Percentiles rank a stretch among this genome's conserved stretches.
phyloP scores from a whole-genome alignment of 768 basidiomycete species.

The Kondoa malvinella region DNA sequence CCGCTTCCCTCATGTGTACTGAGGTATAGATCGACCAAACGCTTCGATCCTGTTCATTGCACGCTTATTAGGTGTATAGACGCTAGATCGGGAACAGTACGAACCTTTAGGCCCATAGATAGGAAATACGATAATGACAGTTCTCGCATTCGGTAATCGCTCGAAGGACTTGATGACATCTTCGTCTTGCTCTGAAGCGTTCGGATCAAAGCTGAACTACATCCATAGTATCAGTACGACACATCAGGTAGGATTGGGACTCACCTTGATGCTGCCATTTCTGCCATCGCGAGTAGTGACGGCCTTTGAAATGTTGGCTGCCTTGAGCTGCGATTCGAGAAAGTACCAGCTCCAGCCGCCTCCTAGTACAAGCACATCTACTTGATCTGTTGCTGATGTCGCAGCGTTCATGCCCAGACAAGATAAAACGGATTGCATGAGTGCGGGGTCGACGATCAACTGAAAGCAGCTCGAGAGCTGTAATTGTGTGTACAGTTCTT shows the following conservation, averaged over 20 bases:
- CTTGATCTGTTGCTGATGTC: constrained; percentile 13
- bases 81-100: background rate
- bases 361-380: constrained; percentile 48
- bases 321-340: constrained; percentile 41
- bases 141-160: constrained; percentile 40
- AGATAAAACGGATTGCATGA: constrained; percentile 2
- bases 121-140: constrained; percentile 38
- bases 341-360: constrained; percentile 52
- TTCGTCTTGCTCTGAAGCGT: constrained; percentile 33
- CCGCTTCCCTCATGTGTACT: constrained; percentile 30
- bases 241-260: background rate
- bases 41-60: constrained; percentile 27
- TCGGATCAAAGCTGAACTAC: constrained; percentile 42
- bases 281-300: constrained; percentile 44
- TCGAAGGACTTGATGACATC: constrained; percentile 33
- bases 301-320: constrained; percentile 36
- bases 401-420: constrained; percentile 9
- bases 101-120: constrained; percentile 33
- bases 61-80: background rate
- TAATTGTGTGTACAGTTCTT: no score
- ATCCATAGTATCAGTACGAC: no score
- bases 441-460: background rate
- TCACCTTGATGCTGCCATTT: constrained; percentile 35
- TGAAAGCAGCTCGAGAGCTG: background rate
- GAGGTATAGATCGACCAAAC: constrained; percentile 39